Percentiles rank a stretch among this genome's conserved stretches.
These are phyloP conservation scores for Pelargonium citronellum DNA, from an alignment of 441 rosid genomes.

Conservation along the genomic window DNA sequence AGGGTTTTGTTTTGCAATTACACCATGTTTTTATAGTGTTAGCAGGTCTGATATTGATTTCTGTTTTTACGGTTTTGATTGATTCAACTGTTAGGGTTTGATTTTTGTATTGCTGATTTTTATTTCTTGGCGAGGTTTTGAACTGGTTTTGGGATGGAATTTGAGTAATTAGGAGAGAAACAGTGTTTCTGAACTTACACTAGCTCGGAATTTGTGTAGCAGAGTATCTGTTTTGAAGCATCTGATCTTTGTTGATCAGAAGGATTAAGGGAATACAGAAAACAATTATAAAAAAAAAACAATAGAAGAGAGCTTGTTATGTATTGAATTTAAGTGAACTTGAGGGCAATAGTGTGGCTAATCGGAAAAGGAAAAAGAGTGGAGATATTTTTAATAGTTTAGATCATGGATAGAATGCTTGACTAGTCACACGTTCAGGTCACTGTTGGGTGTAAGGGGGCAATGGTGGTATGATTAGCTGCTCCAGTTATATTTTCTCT, in stretches of 20 bases:
- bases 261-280: constrained; percentile 9
- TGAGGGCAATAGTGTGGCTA: neutral
- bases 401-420: neutral
- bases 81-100: constrained; percentile 38
- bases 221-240: constrained; percentile 20
- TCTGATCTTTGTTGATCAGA: constrained; percentile 20
- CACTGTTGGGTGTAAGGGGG: constrained; percentile 7
- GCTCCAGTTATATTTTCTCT: neutral
- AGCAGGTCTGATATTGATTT: constrained; percentile 26
- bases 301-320: neutral
- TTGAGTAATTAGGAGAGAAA: constrained; percentile 26
- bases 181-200: constrained; percentile 19
- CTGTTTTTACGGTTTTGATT: constrained; percentile 19
- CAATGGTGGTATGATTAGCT: constrained; percentile 6
- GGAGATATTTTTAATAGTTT: neutral
- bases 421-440: neutral
- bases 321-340: neutral
- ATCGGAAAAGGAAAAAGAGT: neutral
- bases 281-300: neutral
- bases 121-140: neutral
- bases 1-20: constrained; percentile 28
- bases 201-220: constrained; percentile 15
- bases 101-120: constrained; percentile 17
- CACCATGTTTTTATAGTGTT: constrained; percentile 19
- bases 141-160: constrained; percentile 30